Evolutionary conservation across 1,139 yeast species (phyloP).

Genomic region (Geotrichum histeridarum): DNA sequence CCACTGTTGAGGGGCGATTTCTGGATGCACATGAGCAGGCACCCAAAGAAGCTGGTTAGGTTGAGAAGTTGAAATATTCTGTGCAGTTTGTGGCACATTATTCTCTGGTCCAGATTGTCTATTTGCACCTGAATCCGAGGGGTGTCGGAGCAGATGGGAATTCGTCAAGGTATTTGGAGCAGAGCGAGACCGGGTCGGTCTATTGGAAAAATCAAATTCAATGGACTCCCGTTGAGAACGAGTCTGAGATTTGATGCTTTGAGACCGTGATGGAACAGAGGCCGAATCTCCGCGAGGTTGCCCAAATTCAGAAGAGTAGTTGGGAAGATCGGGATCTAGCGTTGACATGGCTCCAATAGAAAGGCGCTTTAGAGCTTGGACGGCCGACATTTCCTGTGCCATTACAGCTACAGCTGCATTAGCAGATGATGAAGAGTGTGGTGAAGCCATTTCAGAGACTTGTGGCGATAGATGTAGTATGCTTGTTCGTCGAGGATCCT

Average conservation of each 20-base stretch:
- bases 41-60: conserved; percentile 64
- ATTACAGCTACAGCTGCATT: conserved; percentile 40
- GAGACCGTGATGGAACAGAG: not conserved
- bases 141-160: conserved; percentile 1
- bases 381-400: conserved; percentile 47
- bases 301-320: conserved; percentile 15
- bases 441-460: not conserved
- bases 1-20: conserved; percentile 87
- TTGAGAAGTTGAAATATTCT: conserved; percentile 26
- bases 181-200: conserved; percentile 7
- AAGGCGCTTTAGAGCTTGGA: conserved; percentile 45
- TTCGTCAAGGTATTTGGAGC: conserved; percentile 5
- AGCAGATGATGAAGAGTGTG: conserved; percentile 20
- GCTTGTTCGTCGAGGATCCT: conserved; percentile 2
- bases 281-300: not conserved
- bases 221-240: conserved; percentile 3
- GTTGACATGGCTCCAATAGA: conserved; percentile 43
- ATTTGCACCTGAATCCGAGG: not conserved
- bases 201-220: conserved; percentile 14
- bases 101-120: not conserved
- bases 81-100: not conserved
- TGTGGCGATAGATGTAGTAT: not conserved
- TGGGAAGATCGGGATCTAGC: conserved; percentile 46
- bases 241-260: not conserved
- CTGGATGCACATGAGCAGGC: conserved; percentile 91